phyloP scores from a whole-genome alignment of 179 eudicot genomes.

The Heliamphora pulchella region DNA sequence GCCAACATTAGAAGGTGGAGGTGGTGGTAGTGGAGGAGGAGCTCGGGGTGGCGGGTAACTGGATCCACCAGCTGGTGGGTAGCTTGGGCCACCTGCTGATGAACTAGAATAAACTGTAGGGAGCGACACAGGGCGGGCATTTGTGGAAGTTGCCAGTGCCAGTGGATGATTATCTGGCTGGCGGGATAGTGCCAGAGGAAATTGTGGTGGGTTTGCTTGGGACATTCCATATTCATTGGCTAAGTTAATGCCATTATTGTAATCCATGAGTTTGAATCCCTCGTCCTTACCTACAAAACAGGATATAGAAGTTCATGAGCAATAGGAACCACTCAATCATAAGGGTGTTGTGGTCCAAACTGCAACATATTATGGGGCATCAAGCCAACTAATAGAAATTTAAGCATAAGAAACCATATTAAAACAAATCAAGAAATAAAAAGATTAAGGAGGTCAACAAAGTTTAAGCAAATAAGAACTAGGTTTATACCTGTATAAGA shows the following conservation, averaged over 20 bases:
- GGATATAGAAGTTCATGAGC: neutral
- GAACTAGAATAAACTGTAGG: slow-evolving; percentile 33
- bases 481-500: too few species aligned
- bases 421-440: neutral
- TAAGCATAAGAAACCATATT: neutral
- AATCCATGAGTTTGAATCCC: slow-evolving; percentile 42
- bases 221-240: slow-evolving; percentile 23
- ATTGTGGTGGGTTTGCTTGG: slow-evolving; percentile 29
- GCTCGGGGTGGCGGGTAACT: slow-evolving; percentile 33
- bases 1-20: slow-evolving; percentile 46
- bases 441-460: neutral
- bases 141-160: slow-evolving; percentile 22
- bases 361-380: neutral
- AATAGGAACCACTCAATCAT: slow-evolving; percentile 5
- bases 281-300: slow-evolving; percentile 36
- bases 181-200: slow-evolving; percentile 17
- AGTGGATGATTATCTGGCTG: slow-evolving; percentile 25
- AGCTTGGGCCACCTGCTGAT: slow-evolving; percentile 22
- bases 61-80: slow-evolving; percentile 22
- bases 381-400: neutral
- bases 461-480: neutral
- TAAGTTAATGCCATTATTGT: slow-evolving; percentile 24
- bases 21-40: slow-evolving; percentile 38
- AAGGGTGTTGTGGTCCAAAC: neutral
- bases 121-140: slow-evolving; percentile 29